These are phyloP conservation scores for Pisolithus orientalis DNA, from an alignment of 768 basidiomycete species.

Conservation along the genomic window DNA sequence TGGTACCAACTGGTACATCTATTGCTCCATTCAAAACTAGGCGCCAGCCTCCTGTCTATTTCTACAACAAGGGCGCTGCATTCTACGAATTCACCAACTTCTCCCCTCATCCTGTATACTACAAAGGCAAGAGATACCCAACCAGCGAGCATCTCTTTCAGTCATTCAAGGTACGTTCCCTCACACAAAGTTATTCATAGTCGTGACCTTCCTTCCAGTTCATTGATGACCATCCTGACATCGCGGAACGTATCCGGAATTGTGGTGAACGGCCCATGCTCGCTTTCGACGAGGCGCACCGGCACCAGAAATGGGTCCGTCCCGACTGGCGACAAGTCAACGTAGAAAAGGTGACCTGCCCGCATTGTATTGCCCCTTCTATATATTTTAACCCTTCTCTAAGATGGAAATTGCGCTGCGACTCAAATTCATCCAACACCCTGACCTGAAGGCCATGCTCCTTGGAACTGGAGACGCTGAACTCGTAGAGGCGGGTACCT, in stretches of 20 bases:
- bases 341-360: conserved; percentile 46
- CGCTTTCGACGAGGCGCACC: conserved; percentile 63
- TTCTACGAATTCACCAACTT: conserved; percentile 74
- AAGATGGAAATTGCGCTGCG: conserved; percentile 64
- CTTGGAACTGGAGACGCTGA: conserved; percentile 60
- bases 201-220: conserved; percentile 38
- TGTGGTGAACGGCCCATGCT: conserved; percentile 56
- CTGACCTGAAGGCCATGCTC: conserved; percentile 50
- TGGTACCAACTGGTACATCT: conserved; percentile 22
- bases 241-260: conserved; percentile 65
- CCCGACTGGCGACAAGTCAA: conserved; percentile 67
- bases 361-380: neutral
- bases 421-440: conserved; percentile 69
- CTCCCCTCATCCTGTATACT: conserved; percentile 56
- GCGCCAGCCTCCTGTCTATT: conserved; percentile 39
- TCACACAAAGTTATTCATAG: neutral
- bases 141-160: conserved; percentile 78
- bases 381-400: neutral
- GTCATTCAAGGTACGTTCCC: conserved; percentile 51
- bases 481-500: conserved; percentile 54
- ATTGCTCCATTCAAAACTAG: conserved; percentile 21
- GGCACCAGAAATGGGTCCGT: conserved; percentile 54
- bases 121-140: conserved; percentile 60
- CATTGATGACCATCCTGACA: conserved; percentile 47
- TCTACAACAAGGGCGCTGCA: conserved; percentile 59